Evolutionary conservation across 192 early-diverging fungal species (phyloP).

Genomic region (Coemansia sp.): DNA sequence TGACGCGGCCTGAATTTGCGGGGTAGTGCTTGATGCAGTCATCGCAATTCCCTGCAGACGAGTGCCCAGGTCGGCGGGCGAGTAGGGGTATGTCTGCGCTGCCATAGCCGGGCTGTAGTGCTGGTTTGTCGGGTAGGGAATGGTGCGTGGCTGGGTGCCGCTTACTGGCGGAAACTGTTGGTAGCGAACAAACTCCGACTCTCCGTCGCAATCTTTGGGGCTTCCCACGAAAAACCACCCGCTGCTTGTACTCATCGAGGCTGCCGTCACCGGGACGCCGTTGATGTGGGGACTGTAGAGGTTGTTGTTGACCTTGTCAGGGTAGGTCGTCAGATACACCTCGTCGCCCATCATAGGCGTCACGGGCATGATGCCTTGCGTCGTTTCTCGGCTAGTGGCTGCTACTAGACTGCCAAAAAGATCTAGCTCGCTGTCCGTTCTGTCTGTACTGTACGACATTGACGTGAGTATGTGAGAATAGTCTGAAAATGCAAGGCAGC

Average conservation of each 20-base stretch:
- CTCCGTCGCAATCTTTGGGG: neutral
- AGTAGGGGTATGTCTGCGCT: neutral
- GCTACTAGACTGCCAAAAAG: neutral
- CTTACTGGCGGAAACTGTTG: neutral
- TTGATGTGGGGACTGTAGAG: neutral
- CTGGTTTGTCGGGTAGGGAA: neutral
- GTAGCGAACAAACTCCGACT: neutral
- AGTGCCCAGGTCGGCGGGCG: neutral
- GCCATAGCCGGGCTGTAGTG: neutral
- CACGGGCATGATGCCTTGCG: constrained; percentile 15
- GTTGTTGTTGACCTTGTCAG: neutral
- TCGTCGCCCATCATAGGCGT: constrained; percentile 29
- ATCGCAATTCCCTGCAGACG: neutral
- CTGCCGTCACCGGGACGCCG: neutral
- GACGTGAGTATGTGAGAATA: neutral
- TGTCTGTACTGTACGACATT: neutral
- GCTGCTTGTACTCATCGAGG: neutral
- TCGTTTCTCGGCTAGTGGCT: neutral
- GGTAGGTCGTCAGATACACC: constrained; percentile 1
- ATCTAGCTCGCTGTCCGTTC: neutral
- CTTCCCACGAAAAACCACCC: neutral
- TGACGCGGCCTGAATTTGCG: neutral
- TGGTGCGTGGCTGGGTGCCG: neutral
- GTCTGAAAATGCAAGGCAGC: neutral
- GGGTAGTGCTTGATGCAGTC: neutral